Evolutionary conservation across 768 basidiomycete species (phyloP), one percentile per base, ranked within the genome.

Genomic region (Aureoboletus auriporus): DNA sequence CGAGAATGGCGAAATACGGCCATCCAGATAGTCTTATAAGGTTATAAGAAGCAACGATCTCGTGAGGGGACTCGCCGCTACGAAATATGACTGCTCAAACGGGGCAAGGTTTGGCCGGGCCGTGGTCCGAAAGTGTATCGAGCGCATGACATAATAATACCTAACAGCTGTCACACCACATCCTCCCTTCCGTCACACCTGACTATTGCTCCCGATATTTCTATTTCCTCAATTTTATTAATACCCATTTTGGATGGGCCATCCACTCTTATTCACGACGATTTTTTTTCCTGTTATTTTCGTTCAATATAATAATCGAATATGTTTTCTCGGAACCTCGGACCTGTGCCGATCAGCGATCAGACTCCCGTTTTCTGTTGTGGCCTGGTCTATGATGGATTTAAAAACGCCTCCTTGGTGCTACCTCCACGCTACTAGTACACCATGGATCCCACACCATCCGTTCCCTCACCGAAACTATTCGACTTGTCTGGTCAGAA

Each of bases 401-500:
- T 51, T 56, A 63, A 58, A 60, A 43, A 52, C 54, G 46, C 50
- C 43, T 40, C 36, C 37, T 27, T 20, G 29, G 50, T 47, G 42
- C 47, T 45, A 49, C 34, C 14, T 43, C 23, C 31, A 26, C 48
- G 3, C 42, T 38, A 16, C 52, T 23, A 23, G 20, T 23, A 23
- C 20, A 38, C 54, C 54, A 83, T 83, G 80, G 76, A 81, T 60
- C 71, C 74, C 50, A 73, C 81, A 34, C 80, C 83, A 26, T 54
- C 66, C 30, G 53, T 69, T 61, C 74, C 68, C 58, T 70, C 81
- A 11, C 77, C 68, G 52, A 66, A 73, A 33, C 78, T 93, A 42
- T 91, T 91, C 68, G 76, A 78, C 49, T 79, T 93, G 60, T 62
- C 68, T 3, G 80, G 81, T 49, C 73, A 82, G 61, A 84, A 78